Conservation (phyloP, 129 eudicot species). For the Artemisia argyi region DNA sequence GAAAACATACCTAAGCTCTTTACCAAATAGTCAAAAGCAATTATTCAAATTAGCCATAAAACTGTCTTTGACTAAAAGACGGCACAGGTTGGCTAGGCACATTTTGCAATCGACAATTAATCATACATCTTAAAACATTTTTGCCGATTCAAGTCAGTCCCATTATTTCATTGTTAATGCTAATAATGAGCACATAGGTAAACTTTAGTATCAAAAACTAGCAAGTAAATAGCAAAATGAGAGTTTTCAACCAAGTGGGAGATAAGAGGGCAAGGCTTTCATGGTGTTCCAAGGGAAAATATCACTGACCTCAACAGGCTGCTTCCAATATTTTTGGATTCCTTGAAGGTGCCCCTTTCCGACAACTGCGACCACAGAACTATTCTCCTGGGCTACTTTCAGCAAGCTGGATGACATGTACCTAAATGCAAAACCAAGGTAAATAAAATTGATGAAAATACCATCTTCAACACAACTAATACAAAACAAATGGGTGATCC, state of each 20-base stretch:
- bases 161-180: background rate
- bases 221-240: background rate
- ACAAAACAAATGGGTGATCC: too few species aligned
- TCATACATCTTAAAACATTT: background rate
- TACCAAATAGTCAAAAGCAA: background rate
- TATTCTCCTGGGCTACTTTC: slow-evolving; percentile 76
- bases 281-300: background rate
- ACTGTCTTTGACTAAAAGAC: background rate
- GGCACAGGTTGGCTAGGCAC: background rate
- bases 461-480: background rate
- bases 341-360: slow-evolving; percentile 98
- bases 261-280: background rate
- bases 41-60: background rate
- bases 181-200: background rate
- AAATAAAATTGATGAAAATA: background rate
- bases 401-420: slow-evolving; percentile 84
- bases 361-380: slow-evolving; percentile 97
- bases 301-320: slow-evolving; percentile 77
- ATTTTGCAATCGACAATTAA: background rate
- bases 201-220: background rate
- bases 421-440: slow-evolving; percentile 48
- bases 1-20: background rate
- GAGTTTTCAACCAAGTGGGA: background rate
- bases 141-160: background rate
- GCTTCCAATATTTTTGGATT: slow-evolving; percentile 74